Percentiles rank a stretch among this genome's conserved stretches.
These are phyloP conservation scores for Tetradesmus lagerheimii DNA, from an alignment of 139 green algal genomes.

Conservation along the genomic window DNA sequence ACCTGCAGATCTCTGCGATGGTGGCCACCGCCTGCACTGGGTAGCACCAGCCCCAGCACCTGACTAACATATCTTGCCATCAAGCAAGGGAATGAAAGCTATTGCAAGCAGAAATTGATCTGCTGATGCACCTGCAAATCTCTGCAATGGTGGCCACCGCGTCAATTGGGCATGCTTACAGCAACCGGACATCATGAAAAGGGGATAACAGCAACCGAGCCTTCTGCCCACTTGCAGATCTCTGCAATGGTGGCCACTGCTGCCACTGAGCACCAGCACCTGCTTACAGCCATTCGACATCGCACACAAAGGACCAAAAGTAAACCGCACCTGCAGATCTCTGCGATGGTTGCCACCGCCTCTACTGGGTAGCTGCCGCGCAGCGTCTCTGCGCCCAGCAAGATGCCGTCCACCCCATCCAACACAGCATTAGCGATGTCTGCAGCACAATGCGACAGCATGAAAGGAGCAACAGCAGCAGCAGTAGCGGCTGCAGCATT, in stretches of 20 bases:
- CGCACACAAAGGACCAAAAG: too few species aligned
- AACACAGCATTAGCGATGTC: conserved; percentile 92
- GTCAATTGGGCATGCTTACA: too few species aligned
- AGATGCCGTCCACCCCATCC: conserved; percentile 90
- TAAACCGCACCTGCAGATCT: conserved; percentile 29
- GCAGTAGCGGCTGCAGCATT: background rate
- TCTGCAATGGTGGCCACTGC: too few species aligned
- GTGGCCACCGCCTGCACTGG: conserved; percentile 81
- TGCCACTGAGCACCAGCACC: too few species aligned
- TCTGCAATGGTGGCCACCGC: too few species aligned
- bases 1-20: conserved; percentile 53
- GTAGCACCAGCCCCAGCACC: conserved; percentile 64
- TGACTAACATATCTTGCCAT: background rate
- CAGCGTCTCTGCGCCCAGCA: conserved; percentile 83
- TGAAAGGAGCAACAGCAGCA: background rate
- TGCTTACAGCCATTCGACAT: too few species aligned
- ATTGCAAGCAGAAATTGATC: too few species aligned
- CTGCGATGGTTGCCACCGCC: conserved; percentile 77
- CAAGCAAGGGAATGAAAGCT: too few species aligned
- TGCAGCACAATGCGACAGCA: background rate
- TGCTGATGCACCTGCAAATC: too few species aligned
- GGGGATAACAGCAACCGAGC: too few species aligned
- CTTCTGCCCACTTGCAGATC: too few species aligned
- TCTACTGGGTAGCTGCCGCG: conserved; percentile 80
- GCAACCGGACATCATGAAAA: too few species aligned